phyloP scores from a whole-genome alignment of 805 yeast species.

The Saturnispora halmiae region DNA sequence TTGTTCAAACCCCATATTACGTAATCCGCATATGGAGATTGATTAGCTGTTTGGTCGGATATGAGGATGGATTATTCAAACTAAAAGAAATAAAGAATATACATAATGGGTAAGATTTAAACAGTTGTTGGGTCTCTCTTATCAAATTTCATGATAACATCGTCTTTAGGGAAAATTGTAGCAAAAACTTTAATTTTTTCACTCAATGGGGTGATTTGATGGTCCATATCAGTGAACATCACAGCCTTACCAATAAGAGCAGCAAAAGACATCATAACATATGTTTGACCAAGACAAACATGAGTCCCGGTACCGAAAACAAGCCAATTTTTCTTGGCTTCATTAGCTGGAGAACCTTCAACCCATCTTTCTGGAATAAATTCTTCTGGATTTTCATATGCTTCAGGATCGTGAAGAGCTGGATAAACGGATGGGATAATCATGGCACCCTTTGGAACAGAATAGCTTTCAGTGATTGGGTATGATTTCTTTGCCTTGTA shows the following conservation, averaged over 20 bases:
- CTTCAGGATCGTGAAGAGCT: conserved; percentile 94
- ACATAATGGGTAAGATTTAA: conserved; percentile 2
- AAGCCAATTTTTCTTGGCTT: conserved; percentile 83
- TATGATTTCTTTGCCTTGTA: conserved; percentile 82
- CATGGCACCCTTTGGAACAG: conserved; percentile 97
- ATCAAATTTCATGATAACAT: conserved; percentile 69
- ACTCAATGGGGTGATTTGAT: conserved; percentile 71
- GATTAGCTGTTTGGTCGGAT: too few species aligned
- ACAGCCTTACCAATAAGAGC: conserved; percentile 88
- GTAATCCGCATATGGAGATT: too few species aligned
- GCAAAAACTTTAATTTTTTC: conserved; percentile 96
- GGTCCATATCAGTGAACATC: conserved; percentile 70
- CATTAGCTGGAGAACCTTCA: conserved; percentile 64
- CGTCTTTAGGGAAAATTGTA: conserved; percentile 96
- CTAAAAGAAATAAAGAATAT: not conserved
- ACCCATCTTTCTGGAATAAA: conserved; percentile 96
- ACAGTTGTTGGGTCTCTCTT: conserved; percentile 44
- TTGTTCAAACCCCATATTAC: not conserved
- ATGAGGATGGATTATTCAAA: too few species aligned
- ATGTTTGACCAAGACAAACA: conserved; percentile 89
- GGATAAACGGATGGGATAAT: conserved; percentile 93
- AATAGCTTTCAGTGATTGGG: conserved; percentile 74
- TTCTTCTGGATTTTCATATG: conserved; percentile 87
- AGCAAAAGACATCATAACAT: conserved; percentile 84
- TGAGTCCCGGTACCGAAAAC: conserved; percentile 98